These are phyloP conservation scores for Chrysosporium queenslandicum DNA, from an alignment of 2,329 filamentous ascomycete genomes.

Conservation along the genomic window DNA sequence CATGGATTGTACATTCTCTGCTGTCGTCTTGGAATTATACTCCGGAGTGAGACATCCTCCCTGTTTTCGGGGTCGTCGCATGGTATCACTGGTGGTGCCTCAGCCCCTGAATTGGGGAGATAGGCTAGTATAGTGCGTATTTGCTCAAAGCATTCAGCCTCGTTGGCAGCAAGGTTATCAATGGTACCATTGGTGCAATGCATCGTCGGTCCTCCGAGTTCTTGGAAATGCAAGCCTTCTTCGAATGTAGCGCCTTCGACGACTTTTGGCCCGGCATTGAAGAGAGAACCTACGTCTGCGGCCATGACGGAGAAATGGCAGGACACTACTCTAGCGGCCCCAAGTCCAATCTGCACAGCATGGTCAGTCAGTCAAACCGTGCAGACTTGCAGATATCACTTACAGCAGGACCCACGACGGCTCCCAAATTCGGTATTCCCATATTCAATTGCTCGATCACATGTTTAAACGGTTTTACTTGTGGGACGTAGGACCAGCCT, in stretches of 20 bases:
- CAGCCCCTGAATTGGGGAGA: conserved; percentile 48
- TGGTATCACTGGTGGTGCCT: conserved; percentile 43
- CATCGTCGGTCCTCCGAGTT: conserved; percentile 51
- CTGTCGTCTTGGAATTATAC: conserved; percentile 48
- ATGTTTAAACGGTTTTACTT: conserved; percentile 44
- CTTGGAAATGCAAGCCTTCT: conserved; percentile 49
- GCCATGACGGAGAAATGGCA: conserved; percentile 60
- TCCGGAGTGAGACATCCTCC: conserved; percentile 41
- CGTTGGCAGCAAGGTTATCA: conserved; percentile 52
- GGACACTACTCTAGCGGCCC: conserved; percentile 50
- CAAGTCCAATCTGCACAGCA: conserved; percentile 45
- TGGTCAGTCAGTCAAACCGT: background rate
- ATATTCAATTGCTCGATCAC: conserved; percentile 50
- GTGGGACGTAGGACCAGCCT: conserved; percentile 52
- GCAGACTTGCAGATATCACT: conserved; percentile 4
- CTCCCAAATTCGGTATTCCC: conserved; percentile 55
- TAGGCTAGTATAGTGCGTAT: conserved; percentile 48
- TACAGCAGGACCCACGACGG: conserved; percentile 51
- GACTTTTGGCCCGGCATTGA: conserved; percentile 56
- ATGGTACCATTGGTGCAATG: conserved; percentile 58
- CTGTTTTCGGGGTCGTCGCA: conserved; percentile 44
- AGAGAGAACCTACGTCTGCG: conserved; percentile 50
- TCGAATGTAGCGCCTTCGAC: conserved; percentile 56
- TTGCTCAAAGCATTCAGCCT: conserved; percentile 54
- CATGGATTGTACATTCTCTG: conserved; percentile 53